Evolutionary conservation across 2,329 filamentous ascomycete genomes (phyloP).

Genomic region (Xylariaceae sp.): DNA sequence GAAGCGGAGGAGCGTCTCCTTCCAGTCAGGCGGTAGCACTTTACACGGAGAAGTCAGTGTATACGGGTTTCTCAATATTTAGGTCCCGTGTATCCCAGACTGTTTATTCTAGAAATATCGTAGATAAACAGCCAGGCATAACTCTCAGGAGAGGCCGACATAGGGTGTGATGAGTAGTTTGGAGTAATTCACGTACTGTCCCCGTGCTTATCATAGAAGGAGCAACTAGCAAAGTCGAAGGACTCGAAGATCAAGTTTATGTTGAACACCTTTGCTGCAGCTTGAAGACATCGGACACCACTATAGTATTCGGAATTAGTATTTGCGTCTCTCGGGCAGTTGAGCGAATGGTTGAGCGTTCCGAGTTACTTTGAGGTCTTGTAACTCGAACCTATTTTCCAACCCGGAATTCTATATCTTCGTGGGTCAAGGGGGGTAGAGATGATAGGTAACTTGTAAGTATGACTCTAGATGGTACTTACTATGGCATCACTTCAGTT

Average conservation of each 20-base stretch:
- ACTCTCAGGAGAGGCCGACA: not conserved
- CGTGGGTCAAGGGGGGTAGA: not conserved
- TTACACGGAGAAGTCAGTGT: not conserved
- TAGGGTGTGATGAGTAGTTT: not conserved
- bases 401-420: not conserved
- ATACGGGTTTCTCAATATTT: not conserved
- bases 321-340: not conserved
- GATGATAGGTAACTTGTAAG: not conserved
- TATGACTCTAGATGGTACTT: not conserved
- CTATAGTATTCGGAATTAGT: not conserved
- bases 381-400: not conserved
- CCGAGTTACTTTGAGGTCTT: not conserved
- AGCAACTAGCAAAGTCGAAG: constrained; percentile 68
- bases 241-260: constrained; percentile 61
- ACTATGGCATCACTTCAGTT: constrained; percentile 64
- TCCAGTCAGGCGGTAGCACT: constrained; percentile 48
- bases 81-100: too few relatives aligned
- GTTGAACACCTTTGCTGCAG: constrained; percentile 49
- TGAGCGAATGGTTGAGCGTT: not conserved
- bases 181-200: constrained; percentile 25
- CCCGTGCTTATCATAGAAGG: constrained; percentile 53
- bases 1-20: constrained; percentile 57
- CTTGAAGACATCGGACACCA: constrained; percentile 62
- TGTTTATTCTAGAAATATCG: not conserved
- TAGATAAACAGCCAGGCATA: not conserved